Conservation (phyloP, 352 stramenopile species). For the Pythium myriotylum region DNA sequence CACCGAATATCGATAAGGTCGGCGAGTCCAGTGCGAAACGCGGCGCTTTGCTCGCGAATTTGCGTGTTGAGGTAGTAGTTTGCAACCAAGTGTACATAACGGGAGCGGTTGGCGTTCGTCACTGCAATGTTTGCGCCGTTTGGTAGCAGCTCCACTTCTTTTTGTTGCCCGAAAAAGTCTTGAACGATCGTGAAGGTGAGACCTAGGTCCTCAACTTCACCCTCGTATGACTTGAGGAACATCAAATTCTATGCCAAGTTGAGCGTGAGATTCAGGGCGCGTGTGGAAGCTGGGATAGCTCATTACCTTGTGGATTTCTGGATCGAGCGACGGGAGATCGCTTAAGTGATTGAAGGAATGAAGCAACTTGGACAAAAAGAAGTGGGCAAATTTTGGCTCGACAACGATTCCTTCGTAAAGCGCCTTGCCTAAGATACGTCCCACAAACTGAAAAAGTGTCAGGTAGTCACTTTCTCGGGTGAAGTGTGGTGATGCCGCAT, state of each 20-base stretch:
- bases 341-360: constrained; percentile 73
- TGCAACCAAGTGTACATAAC: constrained; percentile 95
- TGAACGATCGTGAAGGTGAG: constrained; percentile 92
- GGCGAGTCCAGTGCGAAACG: constrained; percentile 91
- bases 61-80: constrained; percentile 97
- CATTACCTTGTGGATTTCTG: constrained; percentile 91
- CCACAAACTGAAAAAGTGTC: constrained; percentile 95
- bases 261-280: not conserved
- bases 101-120: constrained; percentile 93
- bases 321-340: constrained; percentile 93
- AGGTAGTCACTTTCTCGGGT: constrained; percentile 78
- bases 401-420: constrained; percentile 97
- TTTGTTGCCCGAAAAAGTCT: constrained; percentile 87
- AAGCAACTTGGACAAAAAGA: constrained; percentile 95
- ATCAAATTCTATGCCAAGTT: constrained; percentile 84
- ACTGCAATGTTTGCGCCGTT: constrained; percentile 85
- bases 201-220: constrained; percentile 89
- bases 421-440: constrained; percentile 94
- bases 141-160: constrained; percentile 89
- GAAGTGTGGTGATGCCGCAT: constrained; percentile 84
- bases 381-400: constrained; percentile 95
- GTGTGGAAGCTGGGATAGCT: not conserved
- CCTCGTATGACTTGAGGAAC: constrained; percentile 96
- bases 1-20: constrained; percentile 93
- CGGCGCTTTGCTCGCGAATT: constrained; percentile 90